Base-by-base conservation (phyloP, 2,329 filamentous ascomycete genomes). In the Aaosphaeria pasadenensis region DNA sequence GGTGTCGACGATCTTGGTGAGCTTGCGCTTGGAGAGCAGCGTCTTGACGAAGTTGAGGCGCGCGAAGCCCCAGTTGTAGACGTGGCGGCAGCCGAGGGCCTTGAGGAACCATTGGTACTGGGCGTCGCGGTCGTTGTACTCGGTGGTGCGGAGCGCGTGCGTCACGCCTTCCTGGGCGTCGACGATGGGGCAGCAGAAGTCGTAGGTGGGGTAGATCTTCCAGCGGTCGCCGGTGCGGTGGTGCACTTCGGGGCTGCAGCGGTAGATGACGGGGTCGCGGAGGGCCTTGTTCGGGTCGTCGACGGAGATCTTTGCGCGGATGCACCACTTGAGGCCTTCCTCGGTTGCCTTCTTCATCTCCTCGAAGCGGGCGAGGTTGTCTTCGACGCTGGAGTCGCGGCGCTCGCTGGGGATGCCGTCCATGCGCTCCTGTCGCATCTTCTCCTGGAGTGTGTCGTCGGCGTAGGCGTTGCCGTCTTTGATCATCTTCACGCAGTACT, bases 191-290 rank as follows among this genome's bases (percentile, higher is more conserved):
- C 87, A 91, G 54, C 88, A 88, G 66, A 92, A 89, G 69, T 94
- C 89, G 76, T 94, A 94, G 55, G 87, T 92, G 32, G 88, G 88
- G 72, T 92, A 92, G 66, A 90, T 86, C 74, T 91, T 92, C 87
- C 88, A 92, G 52, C 79, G 83, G 49, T 77, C 81, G 31, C 88
- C 88, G 1, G 89, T 94, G 58, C 89, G 84, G 75, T 94, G 89
- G 70, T 94, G 88, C 7, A 76, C 70, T 43, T 79, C 67, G 5
- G 82, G 78, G 64, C 95, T 96, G 82, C 91, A 96, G 57, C 94
- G 86, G 79, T 96, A 97, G 71, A 99, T 95, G 71, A 97, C 91
- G 9, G 94, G 94, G 71, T 99, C 94, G 56, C 94, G 83, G 82
- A 97, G 86, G 45, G 94, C 90, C 74, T 95, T 95, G 78, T 99